Conservation (phyloP, 345 rosid genomes). For the Salix exigua region DNA sequence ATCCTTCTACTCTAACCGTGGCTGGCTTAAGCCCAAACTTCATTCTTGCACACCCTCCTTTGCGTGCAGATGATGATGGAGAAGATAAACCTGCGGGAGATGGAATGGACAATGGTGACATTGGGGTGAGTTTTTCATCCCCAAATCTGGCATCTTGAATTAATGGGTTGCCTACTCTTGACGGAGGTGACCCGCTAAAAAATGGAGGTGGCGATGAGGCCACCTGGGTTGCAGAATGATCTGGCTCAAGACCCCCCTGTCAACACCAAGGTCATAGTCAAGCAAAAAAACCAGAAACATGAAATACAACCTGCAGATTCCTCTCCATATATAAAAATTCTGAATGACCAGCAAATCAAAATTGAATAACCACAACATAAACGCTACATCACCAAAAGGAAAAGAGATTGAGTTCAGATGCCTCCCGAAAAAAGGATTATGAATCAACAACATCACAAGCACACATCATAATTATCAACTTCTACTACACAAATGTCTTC, state of each 20-base stretch:
- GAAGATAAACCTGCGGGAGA: slow-evolving; percentile 53
- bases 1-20: slow-evolving; percentile 98
- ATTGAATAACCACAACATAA: too few relatives aligned
- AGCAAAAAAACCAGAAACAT: not conserved
- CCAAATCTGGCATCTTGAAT: slow-evolving; percentile 76
- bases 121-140: slow-evolving; percentile 47
- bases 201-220: slow-evolving; percentile 71
- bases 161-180: slow-evolving; percentile 78
- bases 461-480: not conserved
- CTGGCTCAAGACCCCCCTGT: slow-evolving; percentile 64
- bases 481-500: not conserved
- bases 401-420: not conserved
- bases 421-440: not conserved
- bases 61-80: slow-evolving; percentile 58
- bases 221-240: slow-evolving; percentile 38
- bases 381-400: not conserved
- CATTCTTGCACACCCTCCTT: slow-evolving; percentile 66
- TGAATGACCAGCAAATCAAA: not conserved
- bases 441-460: not conserved
- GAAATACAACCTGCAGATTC: not conserved
- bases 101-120: slow-evolving; percentile 40
- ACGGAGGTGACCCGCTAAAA: slow-evolving; percentile 86
- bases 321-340: not conserved
- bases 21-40: slow-evolving; percentile 80
- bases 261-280: not conserved